Evolutionary conservation across 2,329 filamentous ascomycete genomes (phyloP).

Genomic region (Coniochaeta prunicola): DNA sequence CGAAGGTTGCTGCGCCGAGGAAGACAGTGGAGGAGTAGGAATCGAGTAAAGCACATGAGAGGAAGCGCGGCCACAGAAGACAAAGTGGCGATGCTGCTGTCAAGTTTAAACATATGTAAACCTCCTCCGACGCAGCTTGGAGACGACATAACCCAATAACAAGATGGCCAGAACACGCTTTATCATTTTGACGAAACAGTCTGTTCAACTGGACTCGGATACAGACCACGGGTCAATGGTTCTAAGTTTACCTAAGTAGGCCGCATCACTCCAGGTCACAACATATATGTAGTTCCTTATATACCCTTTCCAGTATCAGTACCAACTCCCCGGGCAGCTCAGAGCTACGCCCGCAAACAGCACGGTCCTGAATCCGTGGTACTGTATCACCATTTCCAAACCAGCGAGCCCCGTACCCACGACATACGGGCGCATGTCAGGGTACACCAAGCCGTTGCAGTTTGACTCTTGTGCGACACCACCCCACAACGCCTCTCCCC

Average conservation of each 20-base stretch:
- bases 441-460: background rate
- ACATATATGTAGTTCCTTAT: background rate
- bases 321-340: background rate
- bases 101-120: background rate
- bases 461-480: background rate
- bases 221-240: background rate
- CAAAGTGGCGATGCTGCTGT: background rate
- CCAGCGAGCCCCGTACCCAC: background rate
- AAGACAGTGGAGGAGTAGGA: slow-evolving; percentile 6
- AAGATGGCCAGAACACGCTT: background rate
- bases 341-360: background rate
- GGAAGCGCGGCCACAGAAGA: too few species aligned
- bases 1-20: slow-evolving; percentile 4
- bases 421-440: background rate
- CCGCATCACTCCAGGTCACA: background rate
- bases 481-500: background rate
- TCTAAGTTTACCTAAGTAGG: background rate
- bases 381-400: background rate
- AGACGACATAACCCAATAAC: background rate
- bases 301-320: background rate
- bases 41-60: background rate
- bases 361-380: background rate
- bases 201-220: background rate
- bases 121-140: background rate
- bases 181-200: background rate